These are phyloP conservation scores for Candida schatavii DNA, from an alignment of 805 yeast genomes.

Conservation along the genomic window DNA sequence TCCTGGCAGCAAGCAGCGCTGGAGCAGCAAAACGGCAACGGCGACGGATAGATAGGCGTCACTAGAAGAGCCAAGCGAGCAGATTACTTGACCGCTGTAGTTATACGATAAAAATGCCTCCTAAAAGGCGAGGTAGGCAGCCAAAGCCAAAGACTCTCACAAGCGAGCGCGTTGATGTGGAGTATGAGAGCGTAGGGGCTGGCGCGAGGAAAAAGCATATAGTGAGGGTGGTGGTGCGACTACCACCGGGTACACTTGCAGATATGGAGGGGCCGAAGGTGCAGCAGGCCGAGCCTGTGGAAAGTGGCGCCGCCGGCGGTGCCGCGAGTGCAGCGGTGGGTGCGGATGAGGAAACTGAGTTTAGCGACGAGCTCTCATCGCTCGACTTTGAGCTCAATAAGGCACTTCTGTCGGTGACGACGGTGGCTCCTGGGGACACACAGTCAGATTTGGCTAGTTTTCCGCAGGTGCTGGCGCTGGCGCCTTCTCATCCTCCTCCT, in stretches of 20 bases:
- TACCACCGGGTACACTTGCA: constrained; percentile 5
- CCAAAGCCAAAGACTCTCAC: not conserved
- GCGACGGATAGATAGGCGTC: no score
- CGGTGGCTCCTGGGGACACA: not conserved
- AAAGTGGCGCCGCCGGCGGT: not conserved
- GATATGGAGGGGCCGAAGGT: not conserved
- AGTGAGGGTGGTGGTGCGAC: constrained; percentile 10
- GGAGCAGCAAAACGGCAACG: no score
- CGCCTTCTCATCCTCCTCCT: no score
- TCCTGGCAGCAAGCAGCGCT: no score
- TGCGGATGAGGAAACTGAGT: not conserved
- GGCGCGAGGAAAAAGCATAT: no score
- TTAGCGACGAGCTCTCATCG: constrained; percentile 14
- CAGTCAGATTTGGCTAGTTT: no score
- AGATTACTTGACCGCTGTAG: no score
- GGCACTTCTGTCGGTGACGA: constrained; percentile 9
- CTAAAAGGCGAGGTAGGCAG: not conserved
- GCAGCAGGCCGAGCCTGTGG: no score
- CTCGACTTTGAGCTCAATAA: constrained; percentile 18
- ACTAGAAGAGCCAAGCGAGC: no score
- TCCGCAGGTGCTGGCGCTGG: constrained; percentile 10
- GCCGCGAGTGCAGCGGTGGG: not conserved
- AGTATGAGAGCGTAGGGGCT: no score
- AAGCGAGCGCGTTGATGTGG: no score
- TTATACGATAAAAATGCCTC: not conserved